Base-by-base conservation (phyloP, 1,284 basidiomycete species). In the Malassezia brasiliensis region DNA sequence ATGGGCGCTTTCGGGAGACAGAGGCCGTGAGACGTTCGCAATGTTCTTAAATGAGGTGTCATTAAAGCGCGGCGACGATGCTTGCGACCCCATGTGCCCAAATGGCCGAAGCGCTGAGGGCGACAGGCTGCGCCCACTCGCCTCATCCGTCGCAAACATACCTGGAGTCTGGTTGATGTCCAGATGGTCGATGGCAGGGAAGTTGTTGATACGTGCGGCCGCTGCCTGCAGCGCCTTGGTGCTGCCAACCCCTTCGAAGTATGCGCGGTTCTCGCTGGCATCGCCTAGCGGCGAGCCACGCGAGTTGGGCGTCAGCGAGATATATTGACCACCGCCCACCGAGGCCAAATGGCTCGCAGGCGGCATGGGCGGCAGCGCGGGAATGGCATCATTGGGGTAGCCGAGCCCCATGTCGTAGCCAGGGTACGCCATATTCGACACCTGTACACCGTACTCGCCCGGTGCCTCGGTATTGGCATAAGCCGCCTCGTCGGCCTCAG, bases 151-250 rank as follows among this genome's bases (percentile, higher is more conserved):
- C 11, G 45, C 45, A 7, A 48, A 53, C 45, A 47, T 47, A 14
- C 20, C 38, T 14, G 36, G 52, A 3, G 37, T 47, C 20, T 37
- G n/a, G 40, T 36, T 47, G n/a, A 40, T 22, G 34, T 51, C 39
- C 5, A 47, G 15, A 38, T 41, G 28, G 25, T 52, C 42, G 28
- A 52, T 35, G 12, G 32, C 2, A 0, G 54, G 49, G 44, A 56
- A 47, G 22, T 34, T 25, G n/a, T 35, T 35, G 36, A 7, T 30
- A 14, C n/a, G 5, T 7, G 54, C 54, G 7, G 49, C 50, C 3
- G 54, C 54, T 10, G 49, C 54, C 39, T 56, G 54, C 17, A 56
- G 42, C 25, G 54, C 54, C 49, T 56, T 56, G 25, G 54, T 56
- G 36, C 54, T 36, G 37, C 54, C 54, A 35, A 56, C 47, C 9